phyloP scores from a whole-genome alignment of 139 green algal species.

The Volvox africanus region DNA sequence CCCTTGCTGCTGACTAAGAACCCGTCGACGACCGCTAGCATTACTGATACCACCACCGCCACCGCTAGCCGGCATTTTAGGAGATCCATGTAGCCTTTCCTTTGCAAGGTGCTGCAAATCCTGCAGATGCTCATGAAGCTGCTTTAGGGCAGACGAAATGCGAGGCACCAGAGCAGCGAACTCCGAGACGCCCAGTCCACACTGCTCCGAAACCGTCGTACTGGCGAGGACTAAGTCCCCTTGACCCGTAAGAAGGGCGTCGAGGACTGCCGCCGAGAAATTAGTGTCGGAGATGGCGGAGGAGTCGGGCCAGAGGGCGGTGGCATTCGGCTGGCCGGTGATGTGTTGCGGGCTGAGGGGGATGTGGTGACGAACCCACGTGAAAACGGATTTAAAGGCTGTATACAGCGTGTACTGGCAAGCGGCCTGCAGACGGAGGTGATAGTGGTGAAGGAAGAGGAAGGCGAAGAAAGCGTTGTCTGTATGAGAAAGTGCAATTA shows the following conservation, averaged over 20 bases:
- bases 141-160: background rate
- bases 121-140: constrained; percentile 1
- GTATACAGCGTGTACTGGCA: background rate
- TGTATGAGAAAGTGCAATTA: no score
- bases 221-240: background rate
- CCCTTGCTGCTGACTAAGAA: no score
- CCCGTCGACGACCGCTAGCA: no score
- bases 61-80: background rate
- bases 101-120: background rate
- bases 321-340: background rate
- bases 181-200: background rate
- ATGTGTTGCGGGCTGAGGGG: background rate
- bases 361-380: constrained; percentile 4
- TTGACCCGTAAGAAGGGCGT: background rate
- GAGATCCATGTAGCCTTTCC: background rate
- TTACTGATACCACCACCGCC: no score
- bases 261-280: background rate
- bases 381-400: background rate
- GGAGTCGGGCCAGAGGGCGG: background rate
- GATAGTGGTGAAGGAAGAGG: background rate
- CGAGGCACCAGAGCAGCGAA: background rate
- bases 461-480: background rate
- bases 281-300: background rate
- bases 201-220: background rate
- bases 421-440: background rate